These are phyloP conservation scores for Amphicarpaea edgeworthii DNA, from an alignment of 306 rosid genomes.

Conservation along the genomic window DNA sequence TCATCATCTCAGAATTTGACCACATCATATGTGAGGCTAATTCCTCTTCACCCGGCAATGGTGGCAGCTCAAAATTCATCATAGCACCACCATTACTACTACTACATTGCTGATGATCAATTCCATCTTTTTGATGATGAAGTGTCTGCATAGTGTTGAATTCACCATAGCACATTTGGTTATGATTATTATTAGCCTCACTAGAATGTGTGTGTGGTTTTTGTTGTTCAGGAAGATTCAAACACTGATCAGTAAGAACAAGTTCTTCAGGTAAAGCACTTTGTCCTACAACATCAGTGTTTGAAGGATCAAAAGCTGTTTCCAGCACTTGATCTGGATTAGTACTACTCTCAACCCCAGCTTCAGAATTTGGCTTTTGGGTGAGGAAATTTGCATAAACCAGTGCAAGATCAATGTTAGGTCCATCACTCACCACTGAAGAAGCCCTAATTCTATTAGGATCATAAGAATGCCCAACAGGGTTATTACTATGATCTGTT, in stretches of 20 bases:
- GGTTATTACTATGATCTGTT: neutral
- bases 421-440: slow-evolving; percentile 53
- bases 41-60: slow-evolving; percentile 74
- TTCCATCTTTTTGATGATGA: slow-evolving; percentile 40
- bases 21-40: slow-evolving; percentile 52
- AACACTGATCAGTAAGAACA: slow-evolving; percentile 52
- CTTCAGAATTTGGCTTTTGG: slow-evolving; percentile 57
- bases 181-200: slow-evolving; percentile 18
- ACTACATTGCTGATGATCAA: slow-evolving; percentile 40
- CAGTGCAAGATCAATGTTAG: slow-evolving; percentile 78
- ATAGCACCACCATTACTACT: slow-evolving; percentile 19
- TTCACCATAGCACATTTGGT: slow-evolving; percentile 48
- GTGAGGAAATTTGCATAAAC: slow-evolving; percentile 80
- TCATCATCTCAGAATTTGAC: slow-evolving; percentile 66
- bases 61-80: slow-evolving; percentile 69
- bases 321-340: slow-evolving; percentile 46
- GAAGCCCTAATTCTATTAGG: slow-evolving; percentile 35
- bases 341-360: slow-evolving; percentile 40
- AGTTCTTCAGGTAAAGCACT: slow-evolving; percentile 48
- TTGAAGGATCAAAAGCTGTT: slow-evolving; percentile 47
- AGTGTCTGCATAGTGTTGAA: slow-evolving; percentile 51
- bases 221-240: slow-evolving; percentile 41
- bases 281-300: slow-evolving; percentile 35
- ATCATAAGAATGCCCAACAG: slow-evolving; percentile 39
- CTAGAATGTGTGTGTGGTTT: slow-evolving; percentile 34